phyloP scores from a whole-genome alignment of 441 rosid genomes.

The Euphorbia schlechtendalii region DNA sequence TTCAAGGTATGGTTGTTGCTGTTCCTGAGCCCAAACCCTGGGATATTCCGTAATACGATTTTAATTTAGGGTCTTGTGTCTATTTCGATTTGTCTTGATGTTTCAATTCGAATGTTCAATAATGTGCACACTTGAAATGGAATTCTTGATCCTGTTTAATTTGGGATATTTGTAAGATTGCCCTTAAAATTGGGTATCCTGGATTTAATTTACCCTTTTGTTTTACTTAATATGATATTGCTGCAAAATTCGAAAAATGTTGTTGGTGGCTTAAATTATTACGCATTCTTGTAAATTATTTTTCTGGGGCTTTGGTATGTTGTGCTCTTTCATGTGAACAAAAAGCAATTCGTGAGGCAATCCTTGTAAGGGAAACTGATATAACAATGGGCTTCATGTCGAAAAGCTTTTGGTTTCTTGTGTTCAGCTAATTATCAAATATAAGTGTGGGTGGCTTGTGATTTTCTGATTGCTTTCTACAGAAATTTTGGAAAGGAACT shows the following conservation, averaged over 20 bases:
- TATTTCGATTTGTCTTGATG: conserved; percentile 10
- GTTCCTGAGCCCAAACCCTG: conserved; percentile 94
- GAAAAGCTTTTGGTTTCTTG: not conserved
- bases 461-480: not conserved
- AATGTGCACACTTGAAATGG: conserved; percentile 14
- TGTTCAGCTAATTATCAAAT: too few species aligned
- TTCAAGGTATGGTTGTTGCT: conserved; percentile 95
- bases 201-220: not conserved
- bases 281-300: not conserved
- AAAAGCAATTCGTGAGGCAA: not conserved
- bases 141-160: not conserved
- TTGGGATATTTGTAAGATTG: conserved; percentile 8
- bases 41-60: conserved; percentile 63
- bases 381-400: not conserved
- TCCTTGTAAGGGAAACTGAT: not conserved
- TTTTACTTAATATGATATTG: not conserved
- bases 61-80: conserved; percentile 12
- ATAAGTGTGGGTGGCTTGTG: too few species aligned
- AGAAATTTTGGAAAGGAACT: not conserved
- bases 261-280: not conserved
- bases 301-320: not conserved
- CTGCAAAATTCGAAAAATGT: not conserved
- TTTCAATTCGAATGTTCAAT: conserved; percentile 15
- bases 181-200: conserved; percentile 9
- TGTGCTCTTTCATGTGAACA: not conserved